These are phyloP conservation scores for Neurospora sp. DNA, from an alignment of 495 filamentous ascomycete species.

Conservation along the genomic window DNA sequence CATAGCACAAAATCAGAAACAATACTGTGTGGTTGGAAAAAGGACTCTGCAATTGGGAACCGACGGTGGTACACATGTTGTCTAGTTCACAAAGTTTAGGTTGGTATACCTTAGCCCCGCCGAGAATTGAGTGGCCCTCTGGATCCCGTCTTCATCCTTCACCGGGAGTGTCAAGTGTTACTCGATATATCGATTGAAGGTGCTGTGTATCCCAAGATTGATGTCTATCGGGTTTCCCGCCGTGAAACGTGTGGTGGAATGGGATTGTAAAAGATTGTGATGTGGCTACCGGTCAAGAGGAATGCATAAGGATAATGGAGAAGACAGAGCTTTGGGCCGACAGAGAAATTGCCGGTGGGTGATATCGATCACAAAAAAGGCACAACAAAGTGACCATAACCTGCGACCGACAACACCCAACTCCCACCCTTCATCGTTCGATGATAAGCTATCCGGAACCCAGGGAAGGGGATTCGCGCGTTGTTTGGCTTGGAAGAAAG, in stretches of 20 bases:
- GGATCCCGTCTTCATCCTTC: neutral
- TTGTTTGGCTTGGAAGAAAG: neutral
- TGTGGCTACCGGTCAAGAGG: neutral
- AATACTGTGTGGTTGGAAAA: neutral
- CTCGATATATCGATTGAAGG: neutral
- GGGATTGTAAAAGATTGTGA: neutral
- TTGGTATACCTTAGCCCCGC: neutral
- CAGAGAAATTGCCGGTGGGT: neutral
- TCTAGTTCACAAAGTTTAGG: neutral
- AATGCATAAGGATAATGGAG: neutral
- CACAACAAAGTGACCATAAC: neutral
- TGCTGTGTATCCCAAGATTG: neutral
- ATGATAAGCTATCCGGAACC: neutral
- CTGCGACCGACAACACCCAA: neutral
- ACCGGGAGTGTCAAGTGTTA: neutral
- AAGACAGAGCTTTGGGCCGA: neutral
- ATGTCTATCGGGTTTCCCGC: neutral
- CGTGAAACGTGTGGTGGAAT: neutral
- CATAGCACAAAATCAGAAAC: neutral
- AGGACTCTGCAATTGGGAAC: neutral
- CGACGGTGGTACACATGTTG: neutral
- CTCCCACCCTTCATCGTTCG: neutral
- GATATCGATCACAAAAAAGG: neutral
- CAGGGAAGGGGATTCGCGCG: neutral
- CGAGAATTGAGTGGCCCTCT: neutral